Evolutionary conservation across 768 basidiomycete genomes (phyloP).

Genomic region (Lentinula edodes): DNA sequence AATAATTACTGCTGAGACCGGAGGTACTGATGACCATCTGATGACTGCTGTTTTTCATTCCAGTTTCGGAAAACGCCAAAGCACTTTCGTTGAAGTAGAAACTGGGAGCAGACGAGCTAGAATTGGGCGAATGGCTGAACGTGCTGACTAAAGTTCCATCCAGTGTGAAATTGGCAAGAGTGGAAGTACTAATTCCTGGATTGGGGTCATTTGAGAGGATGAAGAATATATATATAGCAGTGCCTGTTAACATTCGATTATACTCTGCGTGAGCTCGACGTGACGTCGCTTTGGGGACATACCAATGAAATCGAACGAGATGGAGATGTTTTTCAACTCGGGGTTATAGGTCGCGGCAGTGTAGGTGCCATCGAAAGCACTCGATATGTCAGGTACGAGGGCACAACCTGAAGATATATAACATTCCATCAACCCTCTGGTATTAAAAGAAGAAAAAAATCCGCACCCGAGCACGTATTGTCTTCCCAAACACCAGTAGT

Average conservation of each 20-base stretch:
- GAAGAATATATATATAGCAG: slow-evolving; percentile 28
- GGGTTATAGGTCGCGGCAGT: slow-evolving; percentile 13
- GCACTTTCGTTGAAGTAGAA: slow-evolving; percentile 22
- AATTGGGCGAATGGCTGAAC: slow-evolving; percentile 23
- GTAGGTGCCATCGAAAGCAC: slow-evolving; percentile 16
- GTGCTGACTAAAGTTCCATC: slow-evolving; percentile 17
- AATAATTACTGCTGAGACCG: slow-evolving; percentile 23
- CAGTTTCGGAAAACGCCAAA: slow-evolving; percentile 20
- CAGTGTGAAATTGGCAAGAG: slow-evolving; percentile 26
- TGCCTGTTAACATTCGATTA: slow-evolving; percentile 8
- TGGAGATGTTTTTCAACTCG: background rate
- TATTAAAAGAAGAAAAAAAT: background rate
- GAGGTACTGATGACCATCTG: slow-evolving; percentile 25
- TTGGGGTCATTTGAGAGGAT: slow-evolving; percentile 30
- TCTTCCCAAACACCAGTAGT: slow-evolving; percentile 14
- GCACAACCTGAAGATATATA: slow-evolving; percentile 7
- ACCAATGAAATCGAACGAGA: slow-evolving; percentile 9
- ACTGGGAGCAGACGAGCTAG: slow-evolving; percentile 6
- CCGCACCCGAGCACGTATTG: slow-evolving; percentile 5
- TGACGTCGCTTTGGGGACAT: background rate
- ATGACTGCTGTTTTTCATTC: slow-evolving; percentile 23
- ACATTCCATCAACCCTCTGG: background rate
- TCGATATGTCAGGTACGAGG: slow-evolving; percentile 7
- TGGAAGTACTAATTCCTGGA: slow-evolving; percentile 14
- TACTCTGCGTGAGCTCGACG: background rate